Evolutionary conservation across 2,329 filamentous ascomycete genomes (phyloP), one percentile per base, ranked within the genome.

Genomic region (Tolypocladium inflatum): DNA sequence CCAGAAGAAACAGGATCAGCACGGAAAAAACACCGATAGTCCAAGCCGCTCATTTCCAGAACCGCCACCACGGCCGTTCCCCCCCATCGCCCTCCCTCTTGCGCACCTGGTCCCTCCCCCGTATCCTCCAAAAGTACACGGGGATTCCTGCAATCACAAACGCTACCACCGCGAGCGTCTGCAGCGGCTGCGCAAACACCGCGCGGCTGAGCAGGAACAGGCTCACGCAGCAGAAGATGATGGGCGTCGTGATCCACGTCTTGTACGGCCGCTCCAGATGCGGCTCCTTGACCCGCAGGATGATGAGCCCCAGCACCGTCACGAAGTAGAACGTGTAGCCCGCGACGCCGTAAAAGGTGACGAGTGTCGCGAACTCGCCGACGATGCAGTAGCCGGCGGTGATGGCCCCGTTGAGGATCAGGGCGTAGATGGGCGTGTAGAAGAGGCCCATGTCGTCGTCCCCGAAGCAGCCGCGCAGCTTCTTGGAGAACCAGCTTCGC

Each of bases 311-410:
- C 0, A 99, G 82, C 0, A 99, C 94, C 0, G 93, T 95, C 58
- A 96, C 77, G 72, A 99, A 99, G 76, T 99, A 99, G 70, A 99
- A 99, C 0, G 90, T 90, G 71, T 99, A 99, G 17, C 92, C 92
- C 0, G 94, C 94, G 15, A 99, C 94, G 58, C 94, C 94, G 74
- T 97, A 97, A 71, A 99, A 99, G 0, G 94, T 97, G 58, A 97
- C 82, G 2, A 99, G 82, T 0, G 93, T 96, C 56, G 85, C 81
- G 70, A 99, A 97, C 71, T 96, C 91, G 73, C 94, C 94, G 6
- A 96, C 85, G 2, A 89, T 68, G 61, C 96, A 86, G 75, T 97
- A 99, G 1, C 81, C 76, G 4, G 82, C 75, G 1, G 91, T 96
- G 26, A 99, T 75, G 4, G 76, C 63, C 45, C 82, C 81, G 72